These are phyloP conservation scores for Nadsonia commutata DNA, from an alignment of 1,139 yeast genomes.

Conservation along the genomic window DNA sequence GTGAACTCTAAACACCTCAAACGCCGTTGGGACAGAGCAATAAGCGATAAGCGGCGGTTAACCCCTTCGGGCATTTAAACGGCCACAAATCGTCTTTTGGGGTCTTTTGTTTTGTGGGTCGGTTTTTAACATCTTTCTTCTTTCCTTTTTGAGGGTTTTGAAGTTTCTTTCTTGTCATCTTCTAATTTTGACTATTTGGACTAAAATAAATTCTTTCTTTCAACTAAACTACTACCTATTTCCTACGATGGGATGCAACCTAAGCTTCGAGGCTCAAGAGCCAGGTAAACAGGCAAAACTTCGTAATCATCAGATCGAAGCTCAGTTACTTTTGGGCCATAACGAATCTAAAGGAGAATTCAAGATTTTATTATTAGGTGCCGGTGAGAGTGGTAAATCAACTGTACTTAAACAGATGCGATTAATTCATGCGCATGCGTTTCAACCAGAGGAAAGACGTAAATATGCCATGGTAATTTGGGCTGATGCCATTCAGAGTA, in stretches of 20 bases:
- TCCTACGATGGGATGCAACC: neutral
- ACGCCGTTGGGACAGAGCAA: too few species aligned
- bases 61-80: too few species aligned
- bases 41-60: too few species aligned
- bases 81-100: too few species aligned
- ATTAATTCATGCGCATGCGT: conserved; percentile 75
- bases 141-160: too few species aligned
- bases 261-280: neutral
- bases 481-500: conserved; percentile 82
- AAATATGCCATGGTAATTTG: conserved; percentile 87
- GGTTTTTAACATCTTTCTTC: too few species aligned
- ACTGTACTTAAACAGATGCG: conserved; percentile 91
- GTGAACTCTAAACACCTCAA: too few species aligned
- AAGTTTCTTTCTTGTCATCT: too few species aligned
- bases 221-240: too few species aligned
- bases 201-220: too few species aligned
- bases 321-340: neutral
- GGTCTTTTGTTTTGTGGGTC: too few species aligned
- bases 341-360: conserved; percentile 20
- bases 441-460: conserved; percentile 59
- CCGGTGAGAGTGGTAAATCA: conserved; percentile 94
- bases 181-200: too few species aligned
- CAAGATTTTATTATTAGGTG: conserved; percentile 65
- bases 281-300: neutral
- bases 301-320: neutral